These are phyloP conservation scores for Rhizopogon vesiculosus DNA, from an alignment of 768 basidiomycete genomes.

Conservation along the genomic window DNA sequence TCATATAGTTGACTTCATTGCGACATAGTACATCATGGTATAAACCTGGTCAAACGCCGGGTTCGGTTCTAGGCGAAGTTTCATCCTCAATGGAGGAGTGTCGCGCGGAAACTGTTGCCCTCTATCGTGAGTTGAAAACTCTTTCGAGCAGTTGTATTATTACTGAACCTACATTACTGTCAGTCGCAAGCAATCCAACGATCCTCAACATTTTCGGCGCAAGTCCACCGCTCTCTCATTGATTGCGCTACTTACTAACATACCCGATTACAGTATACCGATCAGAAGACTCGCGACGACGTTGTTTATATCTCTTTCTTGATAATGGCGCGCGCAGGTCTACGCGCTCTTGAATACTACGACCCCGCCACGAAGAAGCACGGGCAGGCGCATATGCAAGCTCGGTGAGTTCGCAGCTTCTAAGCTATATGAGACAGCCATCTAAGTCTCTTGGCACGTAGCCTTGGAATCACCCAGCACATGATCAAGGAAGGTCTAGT, in stretches of 20 bases:
- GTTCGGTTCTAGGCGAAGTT: constrained; percentile 78
- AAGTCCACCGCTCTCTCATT: constrained; percentile 16
- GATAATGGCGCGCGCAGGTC: constrained; percentile 80
- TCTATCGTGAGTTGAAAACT: constrained; percentile 54
- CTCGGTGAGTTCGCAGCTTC: constrained; percentile 46
- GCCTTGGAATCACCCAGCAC: constrained; percentile 80
- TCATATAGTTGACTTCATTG: background rate
- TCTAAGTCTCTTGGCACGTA: constrained; percentile 18
- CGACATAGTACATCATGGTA: constrained; percentile 72
- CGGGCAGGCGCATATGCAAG: constrained; percentile 90
- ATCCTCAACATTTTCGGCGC: constrained; percentile 83
- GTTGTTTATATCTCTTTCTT: constrained; percentile 80
- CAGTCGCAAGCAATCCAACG: constrained; percentile 69
- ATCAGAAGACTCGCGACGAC: constrained; percentile 66
- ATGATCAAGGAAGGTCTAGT: constrained; percentile 70
- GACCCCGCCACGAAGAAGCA: constrained; percentile 80
- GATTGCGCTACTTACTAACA: background rate
- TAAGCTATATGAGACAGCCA: background rate
- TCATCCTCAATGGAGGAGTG: constrained; percentile 93
- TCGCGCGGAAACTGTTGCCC: constrained; percentile 82
- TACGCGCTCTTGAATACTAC: constrained; percentile 78
- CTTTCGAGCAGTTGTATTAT: background rate
- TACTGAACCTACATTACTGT: background rate
- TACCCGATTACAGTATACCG: constrained; percentile 46
- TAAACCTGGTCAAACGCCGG: constrained; percentile 80